These are phyloP conservation scores for Brassica rapa DNA, from an alignment of 345 rosid species.

Conservation along the genomic window DNA sequence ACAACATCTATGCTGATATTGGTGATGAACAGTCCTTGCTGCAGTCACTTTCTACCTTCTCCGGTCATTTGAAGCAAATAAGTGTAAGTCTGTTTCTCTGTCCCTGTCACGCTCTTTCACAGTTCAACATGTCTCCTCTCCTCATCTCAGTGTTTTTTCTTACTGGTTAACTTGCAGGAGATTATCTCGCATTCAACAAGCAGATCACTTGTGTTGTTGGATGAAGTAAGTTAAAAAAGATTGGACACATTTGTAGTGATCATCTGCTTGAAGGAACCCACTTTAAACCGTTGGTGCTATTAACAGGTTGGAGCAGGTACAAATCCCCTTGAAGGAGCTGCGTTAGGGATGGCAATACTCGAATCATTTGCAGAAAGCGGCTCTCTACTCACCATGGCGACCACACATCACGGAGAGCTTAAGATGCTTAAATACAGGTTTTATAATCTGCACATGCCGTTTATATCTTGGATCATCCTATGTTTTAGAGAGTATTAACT, in stretches of 20 bases:
- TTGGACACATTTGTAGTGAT: background rate
- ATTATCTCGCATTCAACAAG: slow-evolving; percentile 72
- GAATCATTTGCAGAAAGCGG: slow-evolving; percentile 80
- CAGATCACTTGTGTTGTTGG: slow-evolving; percentile 81
- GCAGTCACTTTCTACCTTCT: slow-evolving; percentile 91
- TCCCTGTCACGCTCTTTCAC: slow-evolving; percentile 10
- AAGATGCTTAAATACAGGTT: slow-evolving; percentile 92
- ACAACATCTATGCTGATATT: slow-evolving; percentile 88
- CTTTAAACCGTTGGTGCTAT: slow-evolving; percentile 10
- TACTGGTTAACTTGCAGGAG: slow-evolving; percentile 55
- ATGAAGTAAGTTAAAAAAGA: slow-evolving; percentile 65
- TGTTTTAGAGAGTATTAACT: slow-evolving; percentile 5
- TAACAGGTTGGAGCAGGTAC: slow-evolving; percentile 93
- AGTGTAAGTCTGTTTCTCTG: slow-evolving; percentile 56
- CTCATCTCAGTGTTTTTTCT: slow-evolving; percentile 3
- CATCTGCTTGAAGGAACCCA: slow-evolving; percentile 3
- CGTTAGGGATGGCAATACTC: slow-evolving; percentile 86
- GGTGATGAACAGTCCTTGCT: slow-evolving; percentile 93
- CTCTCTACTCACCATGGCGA: slow-evolving; percentile 82
- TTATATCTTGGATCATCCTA: background rate
- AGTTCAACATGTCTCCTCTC: slow-evolving; percentile 1
- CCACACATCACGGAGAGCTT: slow-evolving; percentile 93
- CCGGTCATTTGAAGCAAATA: slow-evolving; percentile 90
- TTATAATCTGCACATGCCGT: background rate
- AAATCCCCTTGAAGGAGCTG: slow-evolving; percentile 98